These are phyloP conservation scores for Trichocomaceae sp. DNA, from an alignment of 2,329 filamentous ascomycete genomes.

Conservation along the genomic window DNA sequence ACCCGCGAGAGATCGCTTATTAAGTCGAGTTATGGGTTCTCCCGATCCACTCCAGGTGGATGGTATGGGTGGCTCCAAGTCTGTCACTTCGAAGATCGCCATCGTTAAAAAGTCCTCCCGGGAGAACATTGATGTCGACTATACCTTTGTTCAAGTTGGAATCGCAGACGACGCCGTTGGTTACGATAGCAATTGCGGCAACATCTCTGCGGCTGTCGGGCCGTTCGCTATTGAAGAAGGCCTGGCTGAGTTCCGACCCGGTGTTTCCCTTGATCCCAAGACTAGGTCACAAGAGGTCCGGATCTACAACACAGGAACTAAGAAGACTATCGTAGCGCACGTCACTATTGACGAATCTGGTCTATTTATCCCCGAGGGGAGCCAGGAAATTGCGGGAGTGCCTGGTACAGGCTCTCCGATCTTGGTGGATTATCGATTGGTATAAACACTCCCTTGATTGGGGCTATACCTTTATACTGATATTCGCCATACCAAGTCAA, in stretches of 20 bases:
- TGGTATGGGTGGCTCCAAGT: constrained; percentile 9
- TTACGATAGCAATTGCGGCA: constrained; percentile 15
- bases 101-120: constrained; percentile 6
- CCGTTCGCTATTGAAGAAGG: constrained; percentile 17
- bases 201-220: constrained; percentile 16
- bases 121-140: constrained; percentile 7
- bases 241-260: constrained; percentile 8
- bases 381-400: constrained; percentile 11
- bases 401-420: constrained; percentile 15
- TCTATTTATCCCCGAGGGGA: constrained; percentile 4
- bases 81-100: constrained; percentile 10
- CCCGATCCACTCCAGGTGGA: constrained; percentile 12
- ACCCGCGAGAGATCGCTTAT: constrained; percentile 8
- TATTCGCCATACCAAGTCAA: background rate
- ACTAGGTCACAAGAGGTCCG: constrained; percentile 13
- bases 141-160: constrained; percentile 7
- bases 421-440: constrained; percentile 15
- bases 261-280: constrained; percentile 7
- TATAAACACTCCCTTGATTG: background rate
- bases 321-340: constrained; percentile 14
- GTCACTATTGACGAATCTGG: constrained; percentile 16
- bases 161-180: constrained; percentile 4
- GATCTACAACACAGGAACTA: constrained; percentile 16
- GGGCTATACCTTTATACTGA: background rate
- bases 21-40: constrained; percentile 15